Conservation (phyloP, 352 stramenopile genomes). For the Pythium rishiriense region DNA sequence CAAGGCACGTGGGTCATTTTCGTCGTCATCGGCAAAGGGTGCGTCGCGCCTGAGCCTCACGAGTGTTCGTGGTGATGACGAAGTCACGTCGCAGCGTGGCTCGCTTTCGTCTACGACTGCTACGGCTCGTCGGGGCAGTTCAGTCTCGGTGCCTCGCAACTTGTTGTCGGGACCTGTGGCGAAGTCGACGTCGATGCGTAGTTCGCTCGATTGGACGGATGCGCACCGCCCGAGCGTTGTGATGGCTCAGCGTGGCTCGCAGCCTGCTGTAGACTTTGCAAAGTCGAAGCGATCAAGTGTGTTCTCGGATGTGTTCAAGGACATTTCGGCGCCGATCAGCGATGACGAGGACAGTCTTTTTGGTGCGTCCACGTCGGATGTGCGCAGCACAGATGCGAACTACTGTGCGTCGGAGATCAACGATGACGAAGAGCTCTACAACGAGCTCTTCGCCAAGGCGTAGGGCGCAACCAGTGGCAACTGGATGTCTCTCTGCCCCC, state of each 20-base stretch:
- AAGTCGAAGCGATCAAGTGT: constrained; percentile 27
- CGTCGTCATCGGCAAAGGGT: constrained; percentile 13
- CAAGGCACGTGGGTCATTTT: constrained; percentile 28
- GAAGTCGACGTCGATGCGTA: constrained; percentile 10
- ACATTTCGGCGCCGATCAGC: constrained; percentile 26
- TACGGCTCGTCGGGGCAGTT: neutral
- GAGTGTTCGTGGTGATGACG: constrained; percentile 9
- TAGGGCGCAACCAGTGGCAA: constrained; percentile 5
- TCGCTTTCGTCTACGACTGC: constrained; percentile 5
- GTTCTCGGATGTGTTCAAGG: constrained; percentile 31
- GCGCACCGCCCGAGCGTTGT: constrained; percentile 16
- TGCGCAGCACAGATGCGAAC: constrained; percentile 28
- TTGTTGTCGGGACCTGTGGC: neutral
- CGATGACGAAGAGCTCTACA: constrained; percentile 29
- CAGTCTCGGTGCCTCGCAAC: constrained; percentile 10
- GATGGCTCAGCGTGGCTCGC: constrained; percentile 5
- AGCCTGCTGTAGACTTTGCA: constrained; percentile 9
- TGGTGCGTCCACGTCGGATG: constrained; percentile 5
- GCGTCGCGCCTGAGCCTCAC: constrained; percentile 10
- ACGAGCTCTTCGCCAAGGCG: constrained; percentile 26
- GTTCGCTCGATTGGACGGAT: constrained; percentile 23
- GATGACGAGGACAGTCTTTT: constrained; percentile 21
- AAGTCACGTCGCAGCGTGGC: constrained; percentile 4
- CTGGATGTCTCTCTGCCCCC: neutral
- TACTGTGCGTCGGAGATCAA: constrained; percentile 33